Evolutionary conservation across 805 yeast species (phyloP), one percentile per base, ranked within the genome.

Genomic region (Ascoidea tarda): DNA sequence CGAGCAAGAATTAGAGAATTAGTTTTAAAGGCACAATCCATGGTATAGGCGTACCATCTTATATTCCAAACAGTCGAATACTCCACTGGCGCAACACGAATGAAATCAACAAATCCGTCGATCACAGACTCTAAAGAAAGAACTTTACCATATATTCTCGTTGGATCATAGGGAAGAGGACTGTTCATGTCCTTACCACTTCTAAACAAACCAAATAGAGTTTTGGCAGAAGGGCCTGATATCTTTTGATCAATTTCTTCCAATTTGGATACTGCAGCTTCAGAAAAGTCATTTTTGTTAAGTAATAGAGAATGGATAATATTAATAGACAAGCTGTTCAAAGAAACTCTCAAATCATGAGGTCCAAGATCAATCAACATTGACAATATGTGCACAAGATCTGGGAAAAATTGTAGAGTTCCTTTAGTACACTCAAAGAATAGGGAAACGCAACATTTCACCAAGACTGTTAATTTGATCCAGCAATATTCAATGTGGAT

Each of bases 381-480:
- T 10, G 44, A 10, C 14, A 38, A 38, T 38, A 14, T 38, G 14
- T 38, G 44, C 14, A 38, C 8, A 10, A 38, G 14, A 38, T 38
- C 44, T 10, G 44, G 44, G 8, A 38, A 38, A 38, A 38, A 38
- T 38, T 38, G 44, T 2, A 38, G 44, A 10, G 44, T 38, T 38
- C 44, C 44, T 38, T 38, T 14, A 10, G 44, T 38, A 38, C 44
- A 38, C 44, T 87, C 89, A 68, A 87, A 88, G 56, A 87, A 81
- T 44, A 87, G 62, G 6, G 81, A 77, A 1, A 84, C 75, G 47
- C 81, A 69, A 50, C 84, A 74, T 58, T 78, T 78, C 6, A 84
- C 78, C 59, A 87, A 65, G 6, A 87, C 82, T 10, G 79, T 76
- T 6, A 87, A 73, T 62, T 87, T 95, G 51, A 84, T 74, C 80